Evolutionary conservation across 129 eudicot genomes (phyloP), one percentile per base, ranked within the genome.

Genomic region (Saposhnikovia divaricata): DNA sequence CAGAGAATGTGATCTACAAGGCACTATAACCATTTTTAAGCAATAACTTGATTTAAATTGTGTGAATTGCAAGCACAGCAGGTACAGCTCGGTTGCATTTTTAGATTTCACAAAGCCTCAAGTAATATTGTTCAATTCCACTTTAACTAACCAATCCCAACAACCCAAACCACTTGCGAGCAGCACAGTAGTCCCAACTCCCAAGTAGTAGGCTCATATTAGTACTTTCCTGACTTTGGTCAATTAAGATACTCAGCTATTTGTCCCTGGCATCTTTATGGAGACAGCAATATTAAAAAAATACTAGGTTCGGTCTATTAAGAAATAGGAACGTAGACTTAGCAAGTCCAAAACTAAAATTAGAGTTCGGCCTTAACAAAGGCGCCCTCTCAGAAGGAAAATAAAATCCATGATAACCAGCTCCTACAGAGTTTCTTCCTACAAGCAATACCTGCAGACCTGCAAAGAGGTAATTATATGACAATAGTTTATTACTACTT

Each of bases 381-480:
- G 71, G 71, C 72, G 19, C 2, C 72, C 72, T 21, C 72, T 28
- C 2, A 4, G 37, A 68, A 31, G 23, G 16, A 12, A n/a, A 63
- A 14, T 9, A 68, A 27, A 68, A 68, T 31, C 73, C 73, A 68
- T 66, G 40, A 66, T 15, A 68, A 12, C 42, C 73, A 68, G 73
- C 73, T 31, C 73, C 73, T 68, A 84, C 82, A 77, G 77, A 45
- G 79, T 76, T 79, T 87, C 89, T 79, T 89, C 92, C 88, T 81
- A 88, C 80, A 83, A 31, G 85, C 88, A 68, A 78, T 84, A 90
- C 92, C 91, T 89, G 96, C 92, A 87, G 88, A 90, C 98, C 96
- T 87, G 96, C 93, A 93, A 91, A 93, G 87, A 89, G 34, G 87
- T 85, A 88, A 87, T 86, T 83, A 90, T 87, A 86, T 86, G 83